A percentile compares a stretch with the other conserved stretches of the same genome.
Conservation (phyloP, 768 basidiomycete species). For the Botryobasidium botryosum region DNA sequence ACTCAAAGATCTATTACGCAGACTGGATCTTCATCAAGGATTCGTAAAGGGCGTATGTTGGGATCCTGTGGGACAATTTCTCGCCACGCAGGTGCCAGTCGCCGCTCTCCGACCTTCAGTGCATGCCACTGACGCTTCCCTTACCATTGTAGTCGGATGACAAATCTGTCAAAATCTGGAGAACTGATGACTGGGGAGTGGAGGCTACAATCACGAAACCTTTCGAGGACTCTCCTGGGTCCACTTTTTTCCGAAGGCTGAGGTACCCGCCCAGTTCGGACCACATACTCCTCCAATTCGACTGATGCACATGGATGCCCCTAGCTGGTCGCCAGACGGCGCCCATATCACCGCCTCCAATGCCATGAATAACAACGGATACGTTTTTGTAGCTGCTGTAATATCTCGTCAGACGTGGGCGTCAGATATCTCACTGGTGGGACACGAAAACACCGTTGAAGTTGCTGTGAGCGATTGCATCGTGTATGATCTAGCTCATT, state of each 20-base stretch:
- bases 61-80: slow-evolving; percentile 94
- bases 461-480: slow-evolving; percentile 49
- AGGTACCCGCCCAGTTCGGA: slow-evolving; percentile 34
- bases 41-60: slow-evolving; percentile 99
- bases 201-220: slow-evolving; percentile 78
- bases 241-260: slow-evolving; percentile 82
- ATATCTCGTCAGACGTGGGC: slow-evolving; percentile 82
- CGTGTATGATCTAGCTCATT: background rate
- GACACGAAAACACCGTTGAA: slow-evolving; percentile 94
- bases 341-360: slow-evolving; percentile 96
- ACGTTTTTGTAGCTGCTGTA: slow-evolving; percentile 94
- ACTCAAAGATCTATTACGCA: slow-evolving; percentile 70
- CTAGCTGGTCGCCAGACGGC: slow-evolving; percentile 97
- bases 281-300: background rate
- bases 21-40: slow-evolving; percentile 78
- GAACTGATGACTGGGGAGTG: slow-evolving; percentile 78
- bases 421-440: slow-evolving; percentile 84
- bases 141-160: slow-evolving; percentile 60
- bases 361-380: slow-evolving; percentile 88
- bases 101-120: background rate
- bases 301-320: background rate
- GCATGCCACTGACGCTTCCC: background rate
- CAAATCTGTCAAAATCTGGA: slow-evolving; percentile 92
- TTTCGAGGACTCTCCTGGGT: slow-evolving; percentile 85
- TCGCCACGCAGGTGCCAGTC: slow-evolving; percentile 50